Evolutionary conservation across 495 filamentous ascomycete species (phyloP), one percentile per base, ranked within the genome.

Genomic region (Penicillium flavigenum): DNA sequence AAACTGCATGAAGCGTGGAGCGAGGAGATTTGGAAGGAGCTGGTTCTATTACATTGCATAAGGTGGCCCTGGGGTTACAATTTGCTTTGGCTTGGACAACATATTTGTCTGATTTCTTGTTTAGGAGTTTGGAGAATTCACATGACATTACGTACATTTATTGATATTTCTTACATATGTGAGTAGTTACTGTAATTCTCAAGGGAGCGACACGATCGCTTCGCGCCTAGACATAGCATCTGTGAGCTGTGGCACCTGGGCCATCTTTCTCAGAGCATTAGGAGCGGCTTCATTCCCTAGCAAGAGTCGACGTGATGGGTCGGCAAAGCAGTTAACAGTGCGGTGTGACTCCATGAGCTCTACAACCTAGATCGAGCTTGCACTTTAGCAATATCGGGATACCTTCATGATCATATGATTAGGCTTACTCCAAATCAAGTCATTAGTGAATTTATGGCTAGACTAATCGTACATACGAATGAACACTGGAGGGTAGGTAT

Each of bases 1-100:
- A 53, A 27, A 27, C 17, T 53, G 51, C 51, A 53, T 53, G 17
- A 16, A 53, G 26, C 24, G 39, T 20, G 39, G 38, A 52, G 50
- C 36, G 36, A 49, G 42, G 11, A 56, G 20, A 42, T 16, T 7
- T n/a, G n/a, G 11, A 42, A 43, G 44, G 45, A 47, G 29, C 14
- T 47, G 31, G 31, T 54, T 54, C 22, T n/a, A 31, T 17, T 32
- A 0, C 39, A 39, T 45, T 51, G 14, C 41, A 38, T 52, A 39
- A 12, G 17, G 17, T 38, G 20, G 20, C 17, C 22, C 8, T 53
- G 51, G 5, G n/a, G 4, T 47, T 39, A 10, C n/a, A 19, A 22
- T 56, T 8, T 9, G 14, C 36, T 26, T 47, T 22, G 16, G 22
- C 41, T 27, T 49, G 11, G 10, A 17, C 26, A 20, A 19, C 29